phyloP scores from a whole-genome alignment of 306 rosid genomes.

The Vachellia pachyceras region DNA sequence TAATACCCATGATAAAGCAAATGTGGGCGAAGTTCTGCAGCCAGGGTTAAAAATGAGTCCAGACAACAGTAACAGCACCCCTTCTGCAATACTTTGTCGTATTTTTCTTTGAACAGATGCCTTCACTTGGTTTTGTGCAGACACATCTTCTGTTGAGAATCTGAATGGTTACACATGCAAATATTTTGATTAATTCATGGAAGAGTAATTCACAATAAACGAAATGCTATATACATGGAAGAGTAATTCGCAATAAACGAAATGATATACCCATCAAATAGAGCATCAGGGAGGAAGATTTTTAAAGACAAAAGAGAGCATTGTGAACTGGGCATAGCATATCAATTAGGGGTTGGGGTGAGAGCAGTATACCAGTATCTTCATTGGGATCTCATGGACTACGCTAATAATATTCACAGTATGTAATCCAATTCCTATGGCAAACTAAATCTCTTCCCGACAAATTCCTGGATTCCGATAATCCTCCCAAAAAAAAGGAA shows the following conservation, averaged over 20 bases:
- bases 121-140: slow-evolving; percentile 99
- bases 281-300: not conserved
- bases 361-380: not conserved
- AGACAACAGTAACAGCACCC: slow-evolving; percentile 54
- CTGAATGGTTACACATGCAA: slow-evolving; percentile 44
- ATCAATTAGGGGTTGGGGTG: not conserved
- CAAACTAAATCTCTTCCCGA: not conserved
- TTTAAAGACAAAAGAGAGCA: not conserved
- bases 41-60: slow-evolving; percentile 1
- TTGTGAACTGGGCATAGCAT: not conserved
- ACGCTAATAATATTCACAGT: not conserved
- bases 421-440: not conserved
- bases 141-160: slow-evolving; percentile 89
- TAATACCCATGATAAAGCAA: not conserved
- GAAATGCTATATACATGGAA: too few species aligned
- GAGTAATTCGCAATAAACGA: too few species aligned
- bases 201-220: too few species aligned
- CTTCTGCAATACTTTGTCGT: slow-evolving; percentile 96
- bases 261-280: not conserved
- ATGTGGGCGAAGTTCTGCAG: not conserved
- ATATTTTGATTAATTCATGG: not conserved
- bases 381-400: slow-evolving; percentile 10
- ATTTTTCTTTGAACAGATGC: slow-evolving; percentile 95
- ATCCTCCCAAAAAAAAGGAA: not conserved
- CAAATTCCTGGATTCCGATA: slow-evolving; percentile 5